Percentiles rank a stretch among this genome's conserved stretches.
Conservation (phyloP, 805 yeast genomes). For the Citeromyces nyonsensis region DNA sequence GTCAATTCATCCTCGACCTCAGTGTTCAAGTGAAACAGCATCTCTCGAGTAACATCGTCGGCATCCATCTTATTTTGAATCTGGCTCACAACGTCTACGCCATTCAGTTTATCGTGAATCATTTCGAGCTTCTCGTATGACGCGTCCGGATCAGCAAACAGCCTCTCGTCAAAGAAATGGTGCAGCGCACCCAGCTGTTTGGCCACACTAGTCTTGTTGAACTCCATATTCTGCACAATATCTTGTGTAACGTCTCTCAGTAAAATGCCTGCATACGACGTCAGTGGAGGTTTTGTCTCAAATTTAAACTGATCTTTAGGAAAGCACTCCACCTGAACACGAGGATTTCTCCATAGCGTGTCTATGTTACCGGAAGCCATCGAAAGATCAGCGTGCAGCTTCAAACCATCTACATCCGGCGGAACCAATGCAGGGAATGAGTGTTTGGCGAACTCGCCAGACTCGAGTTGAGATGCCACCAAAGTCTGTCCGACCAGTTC, state of each 20-base stretch:
- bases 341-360: constrained; percentile 50
- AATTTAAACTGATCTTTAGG: constrained; percentile 28
- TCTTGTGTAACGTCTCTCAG: constrained; percentile 68
- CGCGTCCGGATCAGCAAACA: constrained; percentile 62
- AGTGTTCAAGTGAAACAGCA: constrained; percentile 15
- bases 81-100: constrained; percentile 18
- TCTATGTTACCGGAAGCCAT: constrained; percentile 38
- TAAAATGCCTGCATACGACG: constrained; percentile 38
- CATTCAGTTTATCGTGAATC: constrained; percentile 18
- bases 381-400: constrained; percentile 14
- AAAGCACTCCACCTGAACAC: constrained; percentile 48
- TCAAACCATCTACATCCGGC: constrained; percentile 20
- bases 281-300: constrained; percentile 48
- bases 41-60: constrained; percentile 6
- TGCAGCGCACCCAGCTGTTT: constrained; percentile 68
- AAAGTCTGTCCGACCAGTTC: constrained; percentile 5
- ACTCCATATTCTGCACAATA: constrained; percentile 65
- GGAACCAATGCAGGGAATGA: constrained; percentile 10
- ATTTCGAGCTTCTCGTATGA: constrained; percentile 53
- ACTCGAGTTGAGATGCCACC: constrained; percentile 8
- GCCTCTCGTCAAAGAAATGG: constrained; percentile 46
- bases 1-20: constrained; percentile 22
- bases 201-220: constrained; percentile 78
- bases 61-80: constrained; percentile 9
- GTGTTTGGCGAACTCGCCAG: constrained; percentile 17